Conservation (phyloP, 768 basidiomycete genomes). For the Boletellus ananas region DNA sequence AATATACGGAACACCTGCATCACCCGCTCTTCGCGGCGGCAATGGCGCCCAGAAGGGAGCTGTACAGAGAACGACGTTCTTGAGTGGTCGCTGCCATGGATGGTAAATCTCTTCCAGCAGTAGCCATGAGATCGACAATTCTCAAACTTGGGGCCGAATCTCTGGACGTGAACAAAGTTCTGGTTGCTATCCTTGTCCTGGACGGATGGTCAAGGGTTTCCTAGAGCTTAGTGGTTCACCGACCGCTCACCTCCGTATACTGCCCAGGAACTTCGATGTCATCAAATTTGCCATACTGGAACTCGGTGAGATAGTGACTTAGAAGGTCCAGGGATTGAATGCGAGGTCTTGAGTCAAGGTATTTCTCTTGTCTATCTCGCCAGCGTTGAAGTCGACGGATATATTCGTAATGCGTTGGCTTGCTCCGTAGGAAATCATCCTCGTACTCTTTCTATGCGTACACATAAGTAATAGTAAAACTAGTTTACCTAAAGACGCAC, state of each 20-base stretch:
- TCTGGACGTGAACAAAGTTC: slow-evolving; percentile 85
- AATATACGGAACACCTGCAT: slow-evolving; percentile 93
- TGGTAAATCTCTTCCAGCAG: slow-evolving; percentile 85
- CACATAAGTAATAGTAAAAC: not conserved
- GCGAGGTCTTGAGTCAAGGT: slow-evolving; percentile 78
- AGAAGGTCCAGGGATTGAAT: slow-evolving; percentile 80
- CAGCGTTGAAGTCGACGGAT: slow-evolving; percentile 86
- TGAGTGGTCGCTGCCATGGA: slow-evolving; percentile 90
- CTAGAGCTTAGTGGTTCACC: not conserved
- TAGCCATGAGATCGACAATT: slow-evolving; percentile 82
- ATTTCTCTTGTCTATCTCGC: slow-evolving; percentile 85
- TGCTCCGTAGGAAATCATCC: slow-evolving; percentile 80
- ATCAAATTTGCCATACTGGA: slow-evolving; percentile 96
- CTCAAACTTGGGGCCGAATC: slow-evolving; percentile 88
- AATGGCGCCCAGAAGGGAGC: slow-evolving; percentile 77
- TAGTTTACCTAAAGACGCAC: slow-evolving; percentile 36
- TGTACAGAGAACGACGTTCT: slow-evolving; percentile 88
- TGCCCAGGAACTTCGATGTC: slow-evolving; percentile 99
- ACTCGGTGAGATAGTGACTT: slow-evolving; percentile 94
- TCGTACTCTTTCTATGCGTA: slow-evolving; percentile 75
- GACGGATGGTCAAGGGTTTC: slow-evolving; percentile 7
- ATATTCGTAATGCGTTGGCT: slow-evolving; percentile 81
- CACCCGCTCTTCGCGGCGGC: slow-evolving; percentile 88
- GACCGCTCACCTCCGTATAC: slow-evolving; percentile 79
- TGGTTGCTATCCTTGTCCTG: slow-evolving; percentile 95